Conservation (phyloP, 192 early-diverging fungal species). For the Coemansia sp. region DNA sequence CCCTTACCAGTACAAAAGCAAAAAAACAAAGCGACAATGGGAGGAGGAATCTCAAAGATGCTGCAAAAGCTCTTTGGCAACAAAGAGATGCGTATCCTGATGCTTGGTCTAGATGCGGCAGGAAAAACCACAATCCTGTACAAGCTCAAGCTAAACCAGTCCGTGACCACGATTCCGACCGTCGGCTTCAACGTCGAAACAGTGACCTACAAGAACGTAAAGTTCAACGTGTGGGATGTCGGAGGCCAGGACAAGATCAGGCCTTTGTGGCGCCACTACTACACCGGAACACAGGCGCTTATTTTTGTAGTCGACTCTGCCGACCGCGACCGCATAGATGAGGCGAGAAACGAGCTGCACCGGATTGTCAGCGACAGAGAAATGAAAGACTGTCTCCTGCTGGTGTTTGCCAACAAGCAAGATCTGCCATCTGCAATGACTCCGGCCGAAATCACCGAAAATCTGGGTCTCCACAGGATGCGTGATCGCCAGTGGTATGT, state of each 20-base stretch:
- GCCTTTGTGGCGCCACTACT: conserved; percentile 85
- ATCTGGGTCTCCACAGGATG: conserved; percentile 82
- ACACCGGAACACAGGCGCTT: conserved; percentile 78
- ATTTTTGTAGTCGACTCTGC: conserved; percentile 89
- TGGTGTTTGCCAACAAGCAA: conserved; percentile 86
- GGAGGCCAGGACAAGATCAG: conserved; percentile 93
- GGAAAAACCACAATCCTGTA: conserved; percentile 61
- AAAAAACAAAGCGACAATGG: conserved; percentile 30
- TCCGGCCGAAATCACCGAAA: conserved; percentile 91
- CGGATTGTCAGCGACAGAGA: conserved; percentile 79
- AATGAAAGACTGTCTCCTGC: conserved; percentile 79
- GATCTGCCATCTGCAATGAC: conserved; percentile 84
- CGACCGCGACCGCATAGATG: conserved; percentile 84
- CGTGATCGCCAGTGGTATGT: conserved; percentile 92
- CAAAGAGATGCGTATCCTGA: conserved; percentile 62
- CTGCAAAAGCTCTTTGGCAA: conserved; percentile 57
- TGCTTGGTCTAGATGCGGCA: conserved; percentile 59
- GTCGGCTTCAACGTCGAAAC: conserved; percentile 85
- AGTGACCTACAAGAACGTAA: conserved; percentile 84
- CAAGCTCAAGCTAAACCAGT: conserved; percentile 61
- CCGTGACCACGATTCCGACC: conserved; percentile 58
- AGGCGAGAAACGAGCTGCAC: conserved; percentile 80
- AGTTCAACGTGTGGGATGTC: conserved; percentile 83
- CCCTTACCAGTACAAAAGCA: neutral
- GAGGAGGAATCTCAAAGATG: conserved; percentile 56